Base-by-base conservation (phyloP, 1,139 yeast genomes). In the Pichia kudriavzevii region DNA sequence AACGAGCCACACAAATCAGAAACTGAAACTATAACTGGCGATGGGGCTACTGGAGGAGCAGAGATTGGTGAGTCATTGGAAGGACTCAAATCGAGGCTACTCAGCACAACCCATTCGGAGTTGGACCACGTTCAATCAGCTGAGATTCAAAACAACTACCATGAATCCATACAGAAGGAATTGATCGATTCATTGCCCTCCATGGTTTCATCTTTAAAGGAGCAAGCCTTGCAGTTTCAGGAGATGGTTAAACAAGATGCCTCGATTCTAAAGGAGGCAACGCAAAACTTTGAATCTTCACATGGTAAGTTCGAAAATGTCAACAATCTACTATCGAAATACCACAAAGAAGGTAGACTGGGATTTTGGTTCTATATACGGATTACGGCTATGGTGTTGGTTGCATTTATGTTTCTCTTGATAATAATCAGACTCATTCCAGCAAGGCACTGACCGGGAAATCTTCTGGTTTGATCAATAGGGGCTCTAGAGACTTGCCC, bases 281-380 rank as follows among this genome's bases (percentile, higher is more conserved):
- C 55, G 6, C 52, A 51, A 30, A 52, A 52, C 30, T 50, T 56
- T 31, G 59, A 56, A 19, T 39, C 47, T 14, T 49, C 55, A 1
- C 45, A 44, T 27, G 51, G 52, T 11, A 49, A 41, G 20, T 47
- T 56, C 29, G 44, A 42, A 12, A 45, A 36, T 13, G 58, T 56
- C 11, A 51, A 48, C 31, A 34, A 34, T 6, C 38, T 50, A 17
- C 32, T 56, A 12, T 39, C 49, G 2, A 46, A 47, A 30, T 56
- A 53, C 30, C 58, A 56, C 22, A 48, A 48, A 22, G 55, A 50
- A 26, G 58, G 58, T 1, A 53, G 46, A 28, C 38, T 55, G 16
- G 49, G 58, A 8, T 32, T 50, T 14, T 53, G 55, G 55, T 55
- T 56, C 38, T 56, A 55, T 35, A 41, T 55, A 13, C 30, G 58